phyloP scores from a whole-genome alignment of 2,329 filamentous ascomycete species.

The Monilinia vaccinii-corymbosi region DNA sequence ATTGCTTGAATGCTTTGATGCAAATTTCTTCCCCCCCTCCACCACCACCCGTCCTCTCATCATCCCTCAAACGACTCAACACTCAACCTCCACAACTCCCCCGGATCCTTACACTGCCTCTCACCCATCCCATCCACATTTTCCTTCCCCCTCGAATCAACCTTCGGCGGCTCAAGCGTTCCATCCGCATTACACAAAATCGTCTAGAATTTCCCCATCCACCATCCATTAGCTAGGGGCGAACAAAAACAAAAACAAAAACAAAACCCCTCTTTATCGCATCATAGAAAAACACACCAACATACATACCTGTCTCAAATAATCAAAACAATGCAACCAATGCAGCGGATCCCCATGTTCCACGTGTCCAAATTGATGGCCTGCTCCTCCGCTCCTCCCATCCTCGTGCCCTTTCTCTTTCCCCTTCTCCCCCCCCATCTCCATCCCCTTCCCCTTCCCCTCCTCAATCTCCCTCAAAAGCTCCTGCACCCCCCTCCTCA shows the following conservation, averaged over 20 bases:
- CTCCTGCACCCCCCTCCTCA: slow-evolving; percentile 1
- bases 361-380: background rate
- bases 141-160: background rate
- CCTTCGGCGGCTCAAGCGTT: slow-evolving; percentile 4
- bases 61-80: background rate
- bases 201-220: background rate
- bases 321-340: slow-evolving; percentile 11
- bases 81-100: background rate
- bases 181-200: slow-evolving; percentile 4
- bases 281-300: too few relatives aligned
- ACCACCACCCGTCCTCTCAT: too few relatives aligned
- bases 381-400: background rate
- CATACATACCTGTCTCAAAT: slow-evolving; percentile 12
- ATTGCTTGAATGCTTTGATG: background rate
- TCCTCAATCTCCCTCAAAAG: slow-evolving; percentile 4
- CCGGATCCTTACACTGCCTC: background rate
- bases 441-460: background rate
- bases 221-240: background rate
- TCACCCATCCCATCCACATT: slow-evolving; percentile 6
- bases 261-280: too few relatives aligned
- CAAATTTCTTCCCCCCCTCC: too few relatives aligned
- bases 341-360: slow-evolving; percentile 4
- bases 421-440: background rate
- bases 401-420: background rate
- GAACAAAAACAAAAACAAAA: background rate